Conservation (phyloP, 768 basidiomycete species). For the Megacollybia marginata region DNA sequence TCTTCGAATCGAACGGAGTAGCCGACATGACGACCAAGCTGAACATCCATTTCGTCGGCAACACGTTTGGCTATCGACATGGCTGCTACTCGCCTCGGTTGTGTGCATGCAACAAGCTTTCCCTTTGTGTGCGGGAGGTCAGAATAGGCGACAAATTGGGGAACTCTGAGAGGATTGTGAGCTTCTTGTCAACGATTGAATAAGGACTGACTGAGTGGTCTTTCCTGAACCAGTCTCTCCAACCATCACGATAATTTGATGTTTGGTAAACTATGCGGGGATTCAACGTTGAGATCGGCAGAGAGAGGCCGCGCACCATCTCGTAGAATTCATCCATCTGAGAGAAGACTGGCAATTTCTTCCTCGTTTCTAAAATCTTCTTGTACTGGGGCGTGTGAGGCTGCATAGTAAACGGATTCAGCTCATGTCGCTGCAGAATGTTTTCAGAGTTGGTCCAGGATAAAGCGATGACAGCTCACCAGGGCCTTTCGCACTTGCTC, state of each 20-base stretch:
- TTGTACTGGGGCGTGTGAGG: conserved; percentile 75
- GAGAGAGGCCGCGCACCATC: conserved; percentile 54
- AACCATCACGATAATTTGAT: conserved; percentile 87
- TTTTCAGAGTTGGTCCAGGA: background rate
- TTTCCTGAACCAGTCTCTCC: conserved; percentile 96
- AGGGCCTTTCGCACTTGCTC: conserved; percentile 61
- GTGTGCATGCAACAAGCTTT: conserved; percentile 93
- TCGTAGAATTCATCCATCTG: conserved; percentile 92
- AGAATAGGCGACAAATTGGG: conserved; percentile 92
- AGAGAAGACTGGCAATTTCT: conserved; percentile 83
- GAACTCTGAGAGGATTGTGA: conserved; percentile 54
- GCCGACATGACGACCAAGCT: conserved; percentile 90
- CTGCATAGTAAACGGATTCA: conserved; percentile 84
- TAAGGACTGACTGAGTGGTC: conserved; percentile 74
- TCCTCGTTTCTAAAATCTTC: conserved; percentile 79
- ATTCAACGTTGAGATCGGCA: conserved; percentile 7
- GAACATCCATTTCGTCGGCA: conserved; percentile 97
- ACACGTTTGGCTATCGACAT: conserved; percentile 99
- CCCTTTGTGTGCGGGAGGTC: conserved; percentile 87
- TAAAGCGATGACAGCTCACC: conserved; percentile 35
- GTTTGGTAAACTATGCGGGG: conserved; percentile 48
- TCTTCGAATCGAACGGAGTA: conserved; percentile 99
- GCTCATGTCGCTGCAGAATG: conserved; percentile 52
- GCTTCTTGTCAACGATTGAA: conserved; percentile 2
- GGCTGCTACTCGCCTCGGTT: conserved; percentile 92